These are phyloP conservation scores for Polyporus tsugae DNA, from an alignment of 1,284 basidiomycete genomes.

Conservation along the genomic window DNA sequence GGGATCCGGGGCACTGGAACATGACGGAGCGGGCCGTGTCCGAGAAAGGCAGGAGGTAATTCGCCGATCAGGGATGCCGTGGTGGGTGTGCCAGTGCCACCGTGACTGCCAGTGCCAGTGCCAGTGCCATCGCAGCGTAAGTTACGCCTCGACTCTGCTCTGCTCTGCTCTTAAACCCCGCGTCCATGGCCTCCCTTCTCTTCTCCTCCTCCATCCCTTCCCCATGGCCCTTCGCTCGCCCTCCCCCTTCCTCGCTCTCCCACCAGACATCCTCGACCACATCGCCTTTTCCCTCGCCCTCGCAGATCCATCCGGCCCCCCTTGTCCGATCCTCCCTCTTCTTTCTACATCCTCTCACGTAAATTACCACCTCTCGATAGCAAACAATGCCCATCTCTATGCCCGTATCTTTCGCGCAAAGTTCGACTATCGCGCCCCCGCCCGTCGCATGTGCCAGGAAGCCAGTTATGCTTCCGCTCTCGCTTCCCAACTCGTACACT, in stretches of 20 bases:
- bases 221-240: background rate
- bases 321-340: constrained; percentile 54
- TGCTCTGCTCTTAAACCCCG: background rate
- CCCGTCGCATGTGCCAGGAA: constrained; percentile 59
- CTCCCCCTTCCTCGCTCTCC: constrained; percentile 47
- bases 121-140: no score
- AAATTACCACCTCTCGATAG: constrained; percentile 51
- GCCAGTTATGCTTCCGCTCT: constrained; percentile 50
- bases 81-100: no score
- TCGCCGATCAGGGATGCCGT: constrained; percentile 25
- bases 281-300: constrained; percentile 61
- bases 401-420: constrained; percentile 65
- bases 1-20: background rate
- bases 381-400: constrained; percentile 63
- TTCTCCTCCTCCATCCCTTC: background rate
- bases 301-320: constrained; percentile 50
- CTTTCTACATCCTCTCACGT: constrained; percentile 57
- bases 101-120: no score
- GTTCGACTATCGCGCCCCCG: constrained; percentile 67
- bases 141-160: background rate
- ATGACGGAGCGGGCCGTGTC: constrained; percentile 7
- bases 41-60: constrained; percentile 12
- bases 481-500: constrained; percentile 54
- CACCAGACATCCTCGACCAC: constrained; percentile 66
- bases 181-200: constrained; percentile 2